Evolutionary conservation across 164 flowering plant species (phyloP), one percentile per base, ranked within the genome.

Genomic region (Macadamia tetraphylla): DNA sequence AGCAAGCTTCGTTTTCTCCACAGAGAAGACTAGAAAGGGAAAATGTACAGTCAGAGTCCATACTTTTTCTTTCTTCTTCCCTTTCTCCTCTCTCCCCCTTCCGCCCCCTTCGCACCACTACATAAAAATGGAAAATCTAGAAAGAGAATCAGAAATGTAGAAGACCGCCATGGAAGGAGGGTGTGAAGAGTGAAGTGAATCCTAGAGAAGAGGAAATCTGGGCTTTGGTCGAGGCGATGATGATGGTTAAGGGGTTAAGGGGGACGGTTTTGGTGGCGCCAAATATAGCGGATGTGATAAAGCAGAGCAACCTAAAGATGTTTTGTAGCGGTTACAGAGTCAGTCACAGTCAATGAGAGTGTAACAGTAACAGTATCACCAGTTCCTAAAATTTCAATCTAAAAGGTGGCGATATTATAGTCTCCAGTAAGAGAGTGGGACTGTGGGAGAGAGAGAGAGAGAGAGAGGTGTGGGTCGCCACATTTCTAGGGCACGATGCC

Each of bases 11-110:
- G 46, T 64, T 74, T 77, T 89, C 95, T 31, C 55, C 62, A 57
- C 91, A 87, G 60, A 87, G 59, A 73, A 87, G 88, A 46, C 71
- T 70, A 44, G 88, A 80, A 52, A 74, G 72, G 42, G 80, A 72
- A 44, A 67, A 65, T 14, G 76, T 66, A 53, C 73, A 70, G 11
- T 43, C 72, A 44, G 75, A 64, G 29, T 78, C 79, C 60, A 58
- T 77, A 82, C 74, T 74, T 61, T 3, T 63, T 35, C 12, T 65
- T 29, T 18, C 40, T 65, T 18, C 71, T 67, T 0, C 12, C 46
- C 12, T 65, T 29, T 18, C 40, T 65, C 35, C 71, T 67, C 1
- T 30, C 46, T 30, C 1, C 46, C 9, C 10, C n/a, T 61, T 35
- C 5, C 5, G 3, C 40, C 3, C 40, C 40, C 40, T 5, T 35